Base-by-base conservation (phyloP, 345 rosid genomes). In the Heritiera littoralis region DNA sequence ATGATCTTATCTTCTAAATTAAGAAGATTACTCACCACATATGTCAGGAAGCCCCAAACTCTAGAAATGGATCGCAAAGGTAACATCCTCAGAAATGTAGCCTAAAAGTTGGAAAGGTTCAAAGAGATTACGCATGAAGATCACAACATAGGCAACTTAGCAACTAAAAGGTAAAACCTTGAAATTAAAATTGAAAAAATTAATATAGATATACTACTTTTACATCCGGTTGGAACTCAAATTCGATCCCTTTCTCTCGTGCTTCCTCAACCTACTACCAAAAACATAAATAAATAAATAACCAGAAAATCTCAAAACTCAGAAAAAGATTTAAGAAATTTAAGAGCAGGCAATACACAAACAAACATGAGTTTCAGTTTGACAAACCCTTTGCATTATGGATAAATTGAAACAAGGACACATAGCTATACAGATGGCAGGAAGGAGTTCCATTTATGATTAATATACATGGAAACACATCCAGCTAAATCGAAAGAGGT, bases 51-150 rank as follows among this genome's bases (percentile, higher is more conserved):
- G 52, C 99, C 99, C 97, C 98, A 96, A 20, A 84, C 67, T 86
- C 99, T 90, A 72, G 99, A 96, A 83, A 96, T 92, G 1, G 95
- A 79, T 49, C 97, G 92, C 68, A 94, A 86, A 78, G 99, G 99
- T 59, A 96, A 82, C 80, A 96, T 79, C 74, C 86, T 82, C 43
- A 96, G 82, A 88, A 96, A 90, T n/a, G 91, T 49, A 78, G 99
- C 99, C 99, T 94, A 85, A 51, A 70, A 78, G 68, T 79, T 65
- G 65, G 35, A 32, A 77, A 68, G 12, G 54, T 66, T 38, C 80
- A 78, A 3, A 75, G 46, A 81, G 55, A 77, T 74, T 28, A 76
- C 38, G 68, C 49, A 77, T 56, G 18, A 81, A 12, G 45, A 38
- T 7, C 45, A 66, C 43, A n/a, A 8, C 1, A 64, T 43, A 67